phyloP scores from a whole-genome alignment of 2,329 filamentous ascomycete species.

The Diaporthe longicolla region DNA sequence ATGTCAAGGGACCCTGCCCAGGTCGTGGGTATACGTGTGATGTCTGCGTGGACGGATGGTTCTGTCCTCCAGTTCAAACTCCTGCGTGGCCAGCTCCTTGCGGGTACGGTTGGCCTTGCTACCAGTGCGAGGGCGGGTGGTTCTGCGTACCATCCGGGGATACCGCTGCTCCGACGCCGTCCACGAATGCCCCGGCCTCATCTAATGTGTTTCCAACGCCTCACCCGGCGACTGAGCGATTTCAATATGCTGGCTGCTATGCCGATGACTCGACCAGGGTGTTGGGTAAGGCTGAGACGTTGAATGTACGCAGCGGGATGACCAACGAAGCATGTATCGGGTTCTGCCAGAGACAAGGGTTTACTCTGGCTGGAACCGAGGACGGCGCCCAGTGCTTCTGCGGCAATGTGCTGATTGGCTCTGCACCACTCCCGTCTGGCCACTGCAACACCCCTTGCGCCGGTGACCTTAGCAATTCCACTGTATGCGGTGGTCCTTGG shows the following conservation, averaged over 20 bases:
- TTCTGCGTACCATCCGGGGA: slow-evolving; percentile 40
- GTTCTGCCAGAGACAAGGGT: slow-evolving; percentile 62
- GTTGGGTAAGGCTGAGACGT: slow-evolving; percentile 24
- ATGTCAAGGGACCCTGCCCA: slow-evolving; percentile 35
- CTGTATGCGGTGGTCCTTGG: slow-evolving; percentile 63
- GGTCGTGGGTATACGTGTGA: slow-evolving; percentile 42
- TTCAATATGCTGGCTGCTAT: slow-evolving; percentile 39
- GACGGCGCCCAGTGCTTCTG: slow-evolving; percentile 65
- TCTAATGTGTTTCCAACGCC: neutral
- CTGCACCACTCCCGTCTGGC: slow-evolving; percentile 58
- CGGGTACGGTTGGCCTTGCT: slow-evolving; percentile 42
- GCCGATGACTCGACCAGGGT: slow-evolving; percentile 32
- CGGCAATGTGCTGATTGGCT: slow-evolving; percentile 57
- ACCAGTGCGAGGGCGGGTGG: slow-evolving; percentile 41
- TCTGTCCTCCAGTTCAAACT: slow-evolving; percentile 42
- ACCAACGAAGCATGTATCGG: slow-evolving; percentile 55
- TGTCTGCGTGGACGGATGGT: slow-evolving; percentile 42
- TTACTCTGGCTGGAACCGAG: slow-evolving; percentile 63
- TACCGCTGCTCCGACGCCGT: neutral
- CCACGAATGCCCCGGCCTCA: neutral
- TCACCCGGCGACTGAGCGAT: slow-evolving; percentile 16
- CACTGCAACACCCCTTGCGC: slow-evolving; percentile 65
- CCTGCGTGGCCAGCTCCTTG: slow-evolving; percentile 41
- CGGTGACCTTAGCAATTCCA: slow-evolving; percentile 59
- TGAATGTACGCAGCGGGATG: slow-evolving; percentile 34